These are phyloP conservation scores for Triticum urartu DNA, from an alignment of 176 grass and related monocot species.

Conservation along the genomic window DNA sequence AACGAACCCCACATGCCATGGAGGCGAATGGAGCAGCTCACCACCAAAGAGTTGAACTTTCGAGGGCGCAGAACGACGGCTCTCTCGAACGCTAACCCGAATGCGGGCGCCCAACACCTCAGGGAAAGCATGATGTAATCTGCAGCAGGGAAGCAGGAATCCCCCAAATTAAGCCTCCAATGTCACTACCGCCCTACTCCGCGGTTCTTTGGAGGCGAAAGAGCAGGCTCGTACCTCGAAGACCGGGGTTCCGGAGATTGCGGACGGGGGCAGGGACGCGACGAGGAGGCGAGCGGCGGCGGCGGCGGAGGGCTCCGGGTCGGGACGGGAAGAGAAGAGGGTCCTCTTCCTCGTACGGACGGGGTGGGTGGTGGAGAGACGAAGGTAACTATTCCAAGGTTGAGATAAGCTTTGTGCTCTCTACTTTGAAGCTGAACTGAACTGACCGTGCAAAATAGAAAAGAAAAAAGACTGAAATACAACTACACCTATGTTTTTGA, in stretches of 20 bases:
- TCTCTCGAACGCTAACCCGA: background rate
- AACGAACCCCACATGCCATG: background rate
- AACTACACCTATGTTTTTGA: too few species aligned
- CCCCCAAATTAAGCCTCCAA: background rate
- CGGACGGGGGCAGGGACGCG: background rate
- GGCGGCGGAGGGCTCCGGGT: background rate
- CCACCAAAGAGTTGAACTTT: constrained; percentile 44
- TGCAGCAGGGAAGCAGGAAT: background rate
- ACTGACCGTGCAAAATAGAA: too few species aligned
- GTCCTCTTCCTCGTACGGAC: background rate
- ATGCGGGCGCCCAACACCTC: constrained; percentile 20
- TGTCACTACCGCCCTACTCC: background rate
- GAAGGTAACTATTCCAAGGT: background rate
- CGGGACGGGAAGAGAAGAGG: background rate
- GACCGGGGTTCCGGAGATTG: background rate
- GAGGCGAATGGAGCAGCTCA: constrained; percentile 28
- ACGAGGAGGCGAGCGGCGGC: background rate
- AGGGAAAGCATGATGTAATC: constrained; percentile 34
- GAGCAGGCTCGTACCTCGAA: background rate
- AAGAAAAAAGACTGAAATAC: too few species aligned
- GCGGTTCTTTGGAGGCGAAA: background rate
- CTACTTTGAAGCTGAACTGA: too few species aligned
- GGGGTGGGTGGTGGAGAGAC: background rate
- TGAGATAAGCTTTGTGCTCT: background rate
- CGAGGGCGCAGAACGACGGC: background rate